Conservation (phyloP, 1,284 basidiomycete genomes). For the Microbotryum saponariae region DNA sequence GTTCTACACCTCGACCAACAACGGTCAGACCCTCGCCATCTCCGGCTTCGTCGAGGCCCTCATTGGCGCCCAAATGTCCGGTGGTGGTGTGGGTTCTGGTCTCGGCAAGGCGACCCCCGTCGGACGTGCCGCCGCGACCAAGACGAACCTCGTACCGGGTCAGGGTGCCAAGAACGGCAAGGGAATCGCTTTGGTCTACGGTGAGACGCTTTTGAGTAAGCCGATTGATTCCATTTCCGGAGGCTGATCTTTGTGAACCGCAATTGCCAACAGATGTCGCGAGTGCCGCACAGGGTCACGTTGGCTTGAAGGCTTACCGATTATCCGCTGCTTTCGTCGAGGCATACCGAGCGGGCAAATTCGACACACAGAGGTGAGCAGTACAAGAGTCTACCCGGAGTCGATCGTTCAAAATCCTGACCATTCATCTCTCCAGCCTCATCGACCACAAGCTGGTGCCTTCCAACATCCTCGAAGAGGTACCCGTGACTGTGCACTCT, state of each 20-base stretch:
- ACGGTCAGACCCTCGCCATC: slow-evolving; percentile 48
- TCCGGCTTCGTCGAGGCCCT: slow-evolving; percentile 88
- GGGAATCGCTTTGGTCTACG: slow-evolving; percentile 83
- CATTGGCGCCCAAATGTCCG: slow-evolving; percentile 77
- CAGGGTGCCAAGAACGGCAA: slow-evolving; percentile 49
- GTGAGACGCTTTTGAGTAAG: slow-evolving; percentile 45
- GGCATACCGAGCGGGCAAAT: slow-evolving; percentile 77
- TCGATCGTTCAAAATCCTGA: slow-evolving; percentile 6
- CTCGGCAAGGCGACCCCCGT: slow-evolving; percentile 43
- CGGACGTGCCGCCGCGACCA: slow-evolving; percentile 17
- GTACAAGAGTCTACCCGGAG: slow-evolving; percentile 7
- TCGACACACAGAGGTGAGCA: slow-evolving; percentile 71
- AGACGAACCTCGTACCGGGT: slow-evolving; percentile 15
- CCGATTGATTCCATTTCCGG: too few species aligned
- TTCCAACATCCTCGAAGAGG: slow-evolving; percentile 78
- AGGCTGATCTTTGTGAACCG: not conserved
- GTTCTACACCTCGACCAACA: slow-evolving; percentile 78
- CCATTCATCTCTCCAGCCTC: slow-evolving; percentile 50
- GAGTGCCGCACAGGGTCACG: slow-evolving; percentile 72
- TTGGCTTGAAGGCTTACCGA: slow-evolving; percentile 84
- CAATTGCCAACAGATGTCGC: slow-evolving; percentile 17
- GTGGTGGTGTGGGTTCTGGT: slow-evolving; percentile 61
- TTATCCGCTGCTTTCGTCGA: slow-evolving; percentile 75
- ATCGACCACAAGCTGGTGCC: slow-evolving; percentile 80
- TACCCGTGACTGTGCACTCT: slow-evolving; percentile 81